These are phyloP conservation scores for Scutellaria galericulata DNA, from an alignment of 257 asterid species.

Conservation along the genomic window DNA sequence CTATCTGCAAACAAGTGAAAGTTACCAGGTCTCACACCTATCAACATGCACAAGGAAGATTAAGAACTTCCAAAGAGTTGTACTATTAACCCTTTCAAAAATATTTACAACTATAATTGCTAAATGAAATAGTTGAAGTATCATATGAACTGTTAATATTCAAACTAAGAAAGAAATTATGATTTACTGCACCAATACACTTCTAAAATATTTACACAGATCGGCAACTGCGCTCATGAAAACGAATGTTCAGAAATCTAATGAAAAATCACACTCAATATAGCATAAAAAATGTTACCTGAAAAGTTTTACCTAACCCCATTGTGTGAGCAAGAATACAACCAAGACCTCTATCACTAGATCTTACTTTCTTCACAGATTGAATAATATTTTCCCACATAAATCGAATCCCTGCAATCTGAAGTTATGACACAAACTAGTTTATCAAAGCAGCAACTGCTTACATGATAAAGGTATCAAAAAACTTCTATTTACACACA, in stretches of 20 bases:
- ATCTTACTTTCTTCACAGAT: conserved; percentile 69
- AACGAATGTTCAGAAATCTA: not conserved
- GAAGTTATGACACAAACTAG: conserved; percentile 29
- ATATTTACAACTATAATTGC: too few relatives aligned
- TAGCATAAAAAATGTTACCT: conserved; percentile 55
- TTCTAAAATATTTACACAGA: too few relatives aligned
- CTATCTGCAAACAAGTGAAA: conserved; percentile 12
- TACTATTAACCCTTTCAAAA: too few relatives aligned
- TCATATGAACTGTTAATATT: too few relatives aligned
- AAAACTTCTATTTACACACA: not conserved
- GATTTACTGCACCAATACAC: too few relatives aligned
- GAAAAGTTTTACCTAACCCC: conserved; percentile 98
- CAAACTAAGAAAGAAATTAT: too few relatives aligned
- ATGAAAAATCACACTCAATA: not conserved
- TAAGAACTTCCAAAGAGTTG: not conserved
- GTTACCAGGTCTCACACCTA: not conserved
- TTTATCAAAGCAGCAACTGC: not conserved
- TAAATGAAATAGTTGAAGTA: too few relatives aligned
- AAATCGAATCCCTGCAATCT: conserved; percentile 85
- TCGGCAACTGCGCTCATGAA: too few relatives aligned
- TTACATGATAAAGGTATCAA: not conserved
- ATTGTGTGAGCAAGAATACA: conserved; percentile 94
- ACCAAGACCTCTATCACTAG: conserved; percentile 92
- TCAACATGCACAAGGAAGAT: not conserved
- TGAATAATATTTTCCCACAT: conserved; percentile 91